These are phyloP conservation scores for Barnettozyma botsteinii DNA, from an alignment of 805 yeast species.

Conservation along the genomic window DNA sequence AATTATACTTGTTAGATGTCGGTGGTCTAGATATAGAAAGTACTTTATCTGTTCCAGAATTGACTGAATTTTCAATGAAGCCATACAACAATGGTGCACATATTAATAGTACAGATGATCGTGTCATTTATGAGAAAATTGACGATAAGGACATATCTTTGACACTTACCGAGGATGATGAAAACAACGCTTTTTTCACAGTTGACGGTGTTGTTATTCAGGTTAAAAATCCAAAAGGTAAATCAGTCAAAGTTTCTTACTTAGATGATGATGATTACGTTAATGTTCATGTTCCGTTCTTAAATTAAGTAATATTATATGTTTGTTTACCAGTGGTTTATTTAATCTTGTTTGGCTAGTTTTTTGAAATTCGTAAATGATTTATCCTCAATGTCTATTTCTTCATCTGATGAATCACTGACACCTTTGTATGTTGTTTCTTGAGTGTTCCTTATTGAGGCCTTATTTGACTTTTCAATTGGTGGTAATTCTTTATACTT, in stretches of 20 bases:
- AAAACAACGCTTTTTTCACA: slow-evolving; percentile 13
- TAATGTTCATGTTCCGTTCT: slow-evolving; percentile 1
- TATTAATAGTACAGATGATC: slow-evolving; percentile 3
- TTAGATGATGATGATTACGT: slow-evolving; percentile 4
- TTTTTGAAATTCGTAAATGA: slow-evolving; percentile 10
- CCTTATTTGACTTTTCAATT: not conserved
- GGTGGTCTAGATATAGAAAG: slow-evolving; percentile 6
- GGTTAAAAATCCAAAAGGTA: slow-evolving; percentile 18
- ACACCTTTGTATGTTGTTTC: not conserved
- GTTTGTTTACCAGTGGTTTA: too few relatives aligned
- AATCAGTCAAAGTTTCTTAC: slow-evolving; percentile 12
- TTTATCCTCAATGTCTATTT: slow-evolving; percentile 5
- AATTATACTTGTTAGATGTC: slow-evolving; percentile 17
- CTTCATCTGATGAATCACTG: slow-evolving; percentile 8
- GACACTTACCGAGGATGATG: slow-evolving; percentile 11
- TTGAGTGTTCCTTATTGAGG: not conserved
- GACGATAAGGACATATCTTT: slow-evolving; percentile 2
- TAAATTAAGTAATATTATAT: not conserved
- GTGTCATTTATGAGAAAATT: slow-evolving; percentile 9
- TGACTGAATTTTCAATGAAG: slow-evolving; percentile 9
- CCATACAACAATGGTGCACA: slow-evolving; percentile 21
- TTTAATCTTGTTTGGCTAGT: not conserved
- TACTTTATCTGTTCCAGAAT: slow-evolving; percentile 6
- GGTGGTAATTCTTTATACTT: not conserved
- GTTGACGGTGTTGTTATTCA: slow-evolving; percentile 20